Evolutionary conservation across 768 basidiomycete genomes (phyloP), one percentile per base, ranked within the genome.

Genomic region (Rhodotorula taiwanensis): DNA sequence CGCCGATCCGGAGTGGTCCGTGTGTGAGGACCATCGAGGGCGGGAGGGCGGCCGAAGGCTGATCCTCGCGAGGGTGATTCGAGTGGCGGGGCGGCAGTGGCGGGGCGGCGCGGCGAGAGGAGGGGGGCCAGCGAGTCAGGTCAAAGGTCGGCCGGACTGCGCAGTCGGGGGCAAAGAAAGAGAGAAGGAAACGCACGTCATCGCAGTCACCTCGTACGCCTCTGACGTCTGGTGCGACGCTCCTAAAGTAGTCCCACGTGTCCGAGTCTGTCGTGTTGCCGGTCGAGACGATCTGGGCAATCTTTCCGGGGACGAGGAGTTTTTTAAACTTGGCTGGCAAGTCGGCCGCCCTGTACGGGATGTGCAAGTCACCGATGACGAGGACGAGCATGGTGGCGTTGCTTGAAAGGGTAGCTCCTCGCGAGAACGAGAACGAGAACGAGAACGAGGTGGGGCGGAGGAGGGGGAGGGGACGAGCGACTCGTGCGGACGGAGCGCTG

Each of bases 241-340:
- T 91, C 69, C 89, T 81, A 28, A 99, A 80, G 79, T 95, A 98
- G 71, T 97, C 95, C 76, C 88, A 92, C 11, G 95, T 98, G 77
- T 98, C 94, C 72, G 86, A 86, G 78, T 99, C 95, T 76, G 90
- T 93, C 28, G 97, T 86, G 75, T 98, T 98, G 51, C 95, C 95
- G 0, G 94, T 98, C 75, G 91, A 95, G 30, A 98, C 80, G 62
- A 98, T 95, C 76, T 98, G 94, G 66, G 93, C 89, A 49, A 99
- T 98, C 77, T 99, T 99, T 27, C 95, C 95, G 25, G 88, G 88
- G 9, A 89, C 83, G 5, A 99, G 81, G 2, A 98, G 85, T 74
- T 97, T 95, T 79, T 94, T 93, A 79, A 99, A 99, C 78, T 97
- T 97, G 20, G 84, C 79, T 0, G 95, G 93, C 14, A 99, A 82